phyloP scores from a whole-genome alignment of 2,329 filamentous ascomycete species.

The Colletotrichum lupini region DNA sequence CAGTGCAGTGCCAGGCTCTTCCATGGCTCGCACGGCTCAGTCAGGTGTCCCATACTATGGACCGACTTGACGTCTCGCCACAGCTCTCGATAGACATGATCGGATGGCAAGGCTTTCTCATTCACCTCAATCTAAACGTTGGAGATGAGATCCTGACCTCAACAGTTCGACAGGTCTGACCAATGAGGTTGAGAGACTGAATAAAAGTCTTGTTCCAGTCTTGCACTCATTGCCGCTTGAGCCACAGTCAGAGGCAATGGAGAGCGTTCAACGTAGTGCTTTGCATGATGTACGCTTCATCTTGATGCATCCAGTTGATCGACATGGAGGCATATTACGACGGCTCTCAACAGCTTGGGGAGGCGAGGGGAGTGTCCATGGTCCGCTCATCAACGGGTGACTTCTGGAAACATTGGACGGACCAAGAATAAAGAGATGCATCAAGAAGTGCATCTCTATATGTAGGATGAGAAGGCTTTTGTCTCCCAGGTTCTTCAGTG shows the following conservation, averaged over 20 bases:
- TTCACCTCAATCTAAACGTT: background rate
- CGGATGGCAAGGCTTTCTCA: background rate
- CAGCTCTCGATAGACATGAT: slow-evolving; percentile 17
- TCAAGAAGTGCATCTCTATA: background rate
- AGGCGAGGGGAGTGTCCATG: background rate
- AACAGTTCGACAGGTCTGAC: background rate
- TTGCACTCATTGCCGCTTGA: background rate
- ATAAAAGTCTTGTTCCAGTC: background rate
- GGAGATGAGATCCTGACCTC: background rate
- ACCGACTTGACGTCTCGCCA: slow-evolving; percentile 38
- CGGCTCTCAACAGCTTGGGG: background rate
- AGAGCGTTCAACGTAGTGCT: background rate
- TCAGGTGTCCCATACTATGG: slow-evolving; percentile 10
- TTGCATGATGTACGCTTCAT: background rate
- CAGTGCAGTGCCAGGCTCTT: background rate
- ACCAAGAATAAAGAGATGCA: no score
- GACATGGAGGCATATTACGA: background rate
- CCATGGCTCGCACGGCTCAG: background rate
- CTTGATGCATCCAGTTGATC: background rate
- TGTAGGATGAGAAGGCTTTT: background rate
- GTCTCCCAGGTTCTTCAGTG: background rate
- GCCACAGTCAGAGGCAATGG: background rate
- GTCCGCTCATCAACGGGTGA: background rate
- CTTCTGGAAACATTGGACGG: background rate
- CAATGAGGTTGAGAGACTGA: background rate